phyloP scores from a whole-genome alignment of 164 flowering plant genomes.

The Amborella trichopoda region DNA sequence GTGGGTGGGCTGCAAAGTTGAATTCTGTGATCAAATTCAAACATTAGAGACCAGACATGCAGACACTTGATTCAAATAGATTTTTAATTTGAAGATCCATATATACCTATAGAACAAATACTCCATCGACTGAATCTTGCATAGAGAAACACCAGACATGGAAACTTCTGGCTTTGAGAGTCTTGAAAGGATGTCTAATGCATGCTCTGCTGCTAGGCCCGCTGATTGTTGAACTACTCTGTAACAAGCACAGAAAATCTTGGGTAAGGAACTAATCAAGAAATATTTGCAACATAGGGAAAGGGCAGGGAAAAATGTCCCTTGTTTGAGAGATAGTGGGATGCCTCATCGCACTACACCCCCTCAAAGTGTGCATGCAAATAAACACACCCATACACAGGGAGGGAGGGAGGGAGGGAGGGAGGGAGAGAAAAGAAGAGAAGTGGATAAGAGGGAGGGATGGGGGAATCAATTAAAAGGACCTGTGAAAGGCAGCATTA shows the following conservation, averaged over 20 bases:
- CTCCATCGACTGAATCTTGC: constrained; percentile 36
- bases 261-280: too few species aligned
- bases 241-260: constrained; percentile 6
- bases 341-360: too few species aligned
- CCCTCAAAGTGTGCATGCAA: too few species aligned
- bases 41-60: not conserved
- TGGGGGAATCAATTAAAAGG: not conserved
- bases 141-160: constrained; percentile 7
- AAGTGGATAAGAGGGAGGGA: too few species aligned
- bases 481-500: constrained; percentile 83
- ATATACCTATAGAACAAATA: constrained; percentile 56
- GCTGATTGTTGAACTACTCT: constrained; percentile 49
- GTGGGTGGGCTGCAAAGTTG: constrained; percentile 68
- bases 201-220: constrained; percentile 52
- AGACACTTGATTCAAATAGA: too few species aligned
- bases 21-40: constrained; percentile 33
- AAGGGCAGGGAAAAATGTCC: too few species aligned
- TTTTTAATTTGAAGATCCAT: not conserved
- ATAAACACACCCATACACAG: too few species aligned
- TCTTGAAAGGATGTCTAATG: constrained; percentile 31
- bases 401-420: too few species aligned
- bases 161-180: constrained; percentile 19
- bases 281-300: too few species aligned
- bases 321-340: too few species aligned
- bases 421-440: too few species aligned